These are phyloP conservation scores for Cryptosporidium viatorum DNA, from an alignment of 169 alveolate species.

Conservation along the genomic window DNA sequence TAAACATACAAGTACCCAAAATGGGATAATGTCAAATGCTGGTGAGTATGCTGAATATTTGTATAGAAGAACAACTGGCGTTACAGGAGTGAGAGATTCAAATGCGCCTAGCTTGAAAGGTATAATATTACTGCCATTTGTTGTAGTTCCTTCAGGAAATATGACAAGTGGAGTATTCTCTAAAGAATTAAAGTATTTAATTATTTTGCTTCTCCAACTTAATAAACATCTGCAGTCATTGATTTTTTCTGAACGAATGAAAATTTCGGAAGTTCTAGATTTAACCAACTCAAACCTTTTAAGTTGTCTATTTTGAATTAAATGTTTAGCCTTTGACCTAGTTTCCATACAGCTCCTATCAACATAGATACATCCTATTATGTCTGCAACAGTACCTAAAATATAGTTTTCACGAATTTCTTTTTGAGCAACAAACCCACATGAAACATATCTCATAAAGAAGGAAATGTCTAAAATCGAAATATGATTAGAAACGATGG, in stretches of 20 bases:
- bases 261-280: neutral
- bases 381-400: constrained; percentile 51
- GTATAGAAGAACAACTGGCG: constrained; percentile 76
- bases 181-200: constrained; percentile 47
- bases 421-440: constrained; percentile 64
- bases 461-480: constrained; percentile 52
- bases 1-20: constrained; percentile 47
- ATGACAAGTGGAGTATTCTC: constrained; percentile 75
- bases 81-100: constrained; percentile 78
- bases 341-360: constrained; percentile 68
- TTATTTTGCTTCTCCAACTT: neutral
- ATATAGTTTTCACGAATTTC: constrained; percentile 36
- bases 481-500: constrained; percentile 66
- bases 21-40: constrained; percentile 57
- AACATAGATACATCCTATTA: constrained; percentile 58
- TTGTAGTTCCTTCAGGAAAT: constrained; percentile 89
- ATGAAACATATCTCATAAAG: constrained; percentile 41
- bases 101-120: constrained; percentile 87
- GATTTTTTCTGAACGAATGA: neutral
- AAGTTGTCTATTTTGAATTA: constrained; percentile 22
- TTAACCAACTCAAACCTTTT: constrained; percentile 10
- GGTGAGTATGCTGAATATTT: constrained; percentile 36
- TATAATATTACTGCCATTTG: constrained; percentile 81
- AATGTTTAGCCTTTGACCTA: constrained; percentile 16
- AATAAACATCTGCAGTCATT: neutral